Base-by-base conservation (phyloP, 78 protist species). In the Polysphondylium violaceum region DNA sequence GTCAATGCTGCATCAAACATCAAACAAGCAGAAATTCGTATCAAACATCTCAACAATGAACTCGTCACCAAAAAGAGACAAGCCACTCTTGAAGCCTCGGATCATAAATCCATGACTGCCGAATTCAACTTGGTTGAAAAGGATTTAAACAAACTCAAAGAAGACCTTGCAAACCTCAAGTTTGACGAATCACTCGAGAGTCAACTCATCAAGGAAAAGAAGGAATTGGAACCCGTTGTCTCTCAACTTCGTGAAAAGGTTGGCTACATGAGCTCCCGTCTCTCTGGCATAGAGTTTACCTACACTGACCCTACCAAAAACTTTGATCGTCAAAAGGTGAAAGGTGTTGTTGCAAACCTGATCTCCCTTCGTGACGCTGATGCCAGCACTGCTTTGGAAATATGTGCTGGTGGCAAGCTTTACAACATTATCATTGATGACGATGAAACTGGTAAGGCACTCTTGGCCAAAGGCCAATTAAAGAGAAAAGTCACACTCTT, bases 341-440 rank as follows among this genome's bases (percentile, higher is more conserved):
- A 74, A 55, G 99, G 99, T 23, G 68, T 96, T 27, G 97, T 97
- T 1, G 99, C 98, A 23, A 25, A 92, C 63, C 87, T 96, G 14
- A 36, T 97, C n/a, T 3, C 55, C 1, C 95, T 98, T 21, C 44
- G 41, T 40, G 93, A 95, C 8, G 27, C 60, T 19, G 53, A 67
- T 16, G 74, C 83, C 3, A 83, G 95, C 5, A 92, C 96, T 16
- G 99, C 99, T 7, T 73, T 98, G 35, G 98, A 97, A 68, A 93
- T 96, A 19, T 61, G 97, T 21, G 98, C 99, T 2, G 99, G 99
- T 68, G 97, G 97, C 21, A 55, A 64, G 47, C 95, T 99, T 40
- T 97, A 86, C 92, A 94, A 98, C 21, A 97, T 99, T 8, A 96
- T 99, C 7, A 97, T 98, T 9, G 98, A 98, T 33, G 81, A 43